A percentile compares a stretch with the other conserved stretches of the same genome.
These are phyloP conservation scores for Ophiocordyceps camponoti-leonardi DNA, from an alignment of 2,329 filamentous ascomycete genomes.

Conservation along the genomic window DNA sequence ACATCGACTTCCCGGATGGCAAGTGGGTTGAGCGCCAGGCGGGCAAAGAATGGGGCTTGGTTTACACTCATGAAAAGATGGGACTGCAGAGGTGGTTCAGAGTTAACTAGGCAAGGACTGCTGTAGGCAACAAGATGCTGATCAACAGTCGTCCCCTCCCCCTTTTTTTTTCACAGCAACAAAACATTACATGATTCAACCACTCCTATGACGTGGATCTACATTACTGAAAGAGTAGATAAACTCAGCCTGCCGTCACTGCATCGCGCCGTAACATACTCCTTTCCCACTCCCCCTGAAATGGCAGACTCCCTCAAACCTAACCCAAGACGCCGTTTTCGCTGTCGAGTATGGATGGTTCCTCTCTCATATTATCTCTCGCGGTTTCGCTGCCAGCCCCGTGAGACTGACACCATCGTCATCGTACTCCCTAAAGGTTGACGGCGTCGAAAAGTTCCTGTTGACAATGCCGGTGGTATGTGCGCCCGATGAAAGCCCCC, in stretches of 20 bases:
- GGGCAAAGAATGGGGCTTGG: background rate
- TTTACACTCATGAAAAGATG: background rate
- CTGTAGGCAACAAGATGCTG: background rate
- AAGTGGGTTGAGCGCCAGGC: background rate
- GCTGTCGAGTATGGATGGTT: background rate
- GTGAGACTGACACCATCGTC: conserved; percentile 21
- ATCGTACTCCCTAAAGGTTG: conserved; percentile 6
- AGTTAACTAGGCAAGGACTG: background rate
- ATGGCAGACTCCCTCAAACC: too few relatives aligned
- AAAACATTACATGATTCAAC: too few relatives aligned
- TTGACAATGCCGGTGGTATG: conserved; percentile 9
- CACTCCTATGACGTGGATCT: too few relatives aligned
- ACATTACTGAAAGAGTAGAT: too few relatives aligned
- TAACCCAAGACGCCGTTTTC: too few relatives aligned
- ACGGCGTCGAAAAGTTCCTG: conserved; percentile 7
- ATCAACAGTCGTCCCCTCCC: background rate
- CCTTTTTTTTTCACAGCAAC: too few relatives aligned
- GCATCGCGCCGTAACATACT: too few relatives aligned
- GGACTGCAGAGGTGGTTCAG: background rate
- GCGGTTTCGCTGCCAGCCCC: conserved; percentile 18
- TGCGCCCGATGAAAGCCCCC: conserved; percentile 2
- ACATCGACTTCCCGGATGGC: background rate
- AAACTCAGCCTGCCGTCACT: too few relatives aligned
- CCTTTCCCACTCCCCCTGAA: too few relatives aligned
- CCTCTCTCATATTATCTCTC: conserved; percentile 18